These are phyloP conservation scores for Wickerhamomyces bisporus DNA, from an alignment of 805 yeast species.

Conservation along the genomic window DNA sequence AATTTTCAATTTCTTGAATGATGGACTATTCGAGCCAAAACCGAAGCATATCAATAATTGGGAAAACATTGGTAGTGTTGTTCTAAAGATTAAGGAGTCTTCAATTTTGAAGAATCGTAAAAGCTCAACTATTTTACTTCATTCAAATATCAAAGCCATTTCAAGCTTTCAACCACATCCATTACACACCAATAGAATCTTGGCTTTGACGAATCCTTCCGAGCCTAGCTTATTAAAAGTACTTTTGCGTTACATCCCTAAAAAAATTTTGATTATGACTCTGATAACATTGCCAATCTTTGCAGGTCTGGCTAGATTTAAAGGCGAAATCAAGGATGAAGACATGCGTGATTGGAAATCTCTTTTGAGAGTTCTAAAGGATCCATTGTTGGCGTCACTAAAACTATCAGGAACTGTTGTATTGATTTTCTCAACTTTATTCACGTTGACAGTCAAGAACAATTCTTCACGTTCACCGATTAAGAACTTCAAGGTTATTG, in stretches of 20 bases:
- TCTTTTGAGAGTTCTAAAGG: background rate
- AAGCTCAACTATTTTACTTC: background rate
- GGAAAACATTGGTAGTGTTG: constrained; percentile 5
- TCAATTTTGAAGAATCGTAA: background rate
- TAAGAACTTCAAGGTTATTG: constrained; percentile 7
- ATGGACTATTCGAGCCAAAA: constrained; percentile 12
- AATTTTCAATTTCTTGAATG: constrained; percentile 4
- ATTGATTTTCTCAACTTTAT: constrained; percentile 1
- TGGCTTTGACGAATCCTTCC: constrained; percentile 16
- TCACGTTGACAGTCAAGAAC: constrained; percentile 1
- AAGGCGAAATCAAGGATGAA: background rate
- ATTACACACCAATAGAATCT: constrained; percentile 9
- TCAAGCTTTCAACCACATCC: constrained; percentile 11
- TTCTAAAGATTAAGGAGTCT: background rate
- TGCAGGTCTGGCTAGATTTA: background rate
- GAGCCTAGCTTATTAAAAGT: constrained; percentile 7
- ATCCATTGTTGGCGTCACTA: background rate
- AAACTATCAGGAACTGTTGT: constrained; percentile 5
- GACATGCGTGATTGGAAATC: background rate
- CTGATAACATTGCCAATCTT: constrained; percentile 7
- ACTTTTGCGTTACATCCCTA: constrained; percentile 7
- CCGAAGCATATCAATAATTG: constrained; percentile 11
- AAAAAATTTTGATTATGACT: constrained; percentile 7
- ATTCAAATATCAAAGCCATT: constrained; percentile 1
- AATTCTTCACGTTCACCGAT: background rate